Percentiles rank a stretch among this genome's conserved stretches.
phyloP scores from a whole-genome alignment of 805 yeast species.

The Zygosaccharomyces rouxii region DNA sequence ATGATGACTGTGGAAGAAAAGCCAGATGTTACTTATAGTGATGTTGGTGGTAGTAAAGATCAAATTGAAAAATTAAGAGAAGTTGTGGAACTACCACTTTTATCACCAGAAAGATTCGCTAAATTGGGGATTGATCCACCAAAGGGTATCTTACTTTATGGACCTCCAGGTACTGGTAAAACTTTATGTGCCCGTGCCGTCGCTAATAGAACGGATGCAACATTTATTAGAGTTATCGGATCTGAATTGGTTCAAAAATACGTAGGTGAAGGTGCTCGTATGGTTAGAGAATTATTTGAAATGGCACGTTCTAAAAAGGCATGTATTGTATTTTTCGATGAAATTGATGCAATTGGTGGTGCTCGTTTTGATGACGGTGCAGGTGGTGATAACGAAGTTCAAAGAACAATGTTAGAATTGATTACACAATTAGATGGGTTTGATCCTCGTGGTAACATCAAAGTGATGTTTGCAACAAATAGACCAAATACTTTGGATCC shows the following conservation, averaged over 20 bases:
- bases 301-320: conserved; percentile 99
- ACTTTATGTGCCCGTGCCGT: conserved; percentile 98
- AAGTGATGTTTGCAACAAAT: conserved; percentile 99
- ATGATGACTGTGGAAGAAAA: conserved; percentile 99
- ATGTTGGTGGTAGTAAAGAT: conserved; percentile 97
- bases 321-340: conserved; percentile 96
- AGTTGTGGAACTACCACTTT: conserved; percentile 88
- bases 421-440: conserved; percentile 98
- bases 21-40: conserved; percentile 97
- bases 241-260: conserved; percentile 97
- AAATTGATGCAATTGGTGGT: conserved; percentile 98
- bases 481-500: conserved; percentile 98
- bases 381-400: conserved; percentile 98
- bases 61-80: conserved; percentile 95
- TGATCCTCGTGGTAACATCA: conserved; percentile 97
- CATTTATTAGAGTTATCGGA: conserved; percentile 96
- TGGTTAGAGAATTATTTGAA: conserved; percentile 97
- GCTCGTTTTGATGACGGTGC: conserved; percentile 99
- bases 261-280: conserved; percentile 99
- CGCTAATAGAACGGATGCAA: conserved; percentile 98
- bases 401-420: conserved; percentile 96
- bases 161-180: conserved; percentile 99
- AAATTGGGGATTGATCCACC: conserved; percentile 98
- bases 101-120: conserved; percentile 95
- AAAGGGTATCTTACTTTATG: conserved; percentile 91